Conservation (phyloP, 2,329 filamentous ascomycete species). For the Aspergillus intermedius region DNA sequence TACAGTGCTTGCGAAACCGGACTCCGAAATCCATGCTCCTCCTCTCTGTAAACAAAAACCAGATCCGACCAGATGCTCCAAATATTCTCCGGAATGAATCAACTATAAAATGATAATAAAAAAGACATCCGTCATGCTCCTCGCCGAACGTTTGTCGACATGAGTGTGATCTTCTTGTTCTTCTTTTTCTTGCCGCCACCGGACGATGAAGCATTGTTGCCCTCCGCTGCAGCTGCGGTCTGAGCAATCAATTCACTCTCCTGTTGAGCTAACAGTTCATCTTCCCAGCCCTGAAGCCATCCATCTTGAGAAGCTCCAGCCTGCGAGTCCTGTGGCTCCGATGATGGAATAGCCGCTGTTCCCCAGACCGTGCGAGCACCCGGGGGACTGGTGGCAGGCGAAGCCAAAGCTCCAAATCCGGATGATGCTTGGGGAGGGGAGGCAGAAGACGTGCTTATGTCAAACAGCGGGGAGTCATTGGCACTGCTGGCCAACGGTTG, state of each 20-base stretch:
- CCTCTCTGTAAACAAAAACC: not conserved
- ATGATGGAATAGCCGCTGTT: slow-evolving; percentile 60
- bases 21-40: not conserved
- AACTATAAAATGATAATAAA: not conserved
- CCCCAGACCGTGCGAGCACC: slow-evolving; percentile 83
- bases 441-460: slow-evolving; percentile 29
- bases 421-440: slow-evolving; percentile 38
- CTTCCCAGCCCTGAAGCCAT: slow-evolving; percentile 80
- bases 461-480: slow-evolving; percentile 20
- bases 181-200: slow-evolving; percentile 53
- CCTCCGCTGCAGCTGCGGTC: slow-evolving; percentile 36
- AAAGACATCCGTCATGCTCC: slow-evolving; percentile 42
- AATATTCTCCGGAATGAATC: not conserved
- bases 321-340: slow-evolving; percentile 47
- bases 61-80: not conserved
- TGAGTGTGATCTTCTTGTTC: slow-evolving; percentile 61
- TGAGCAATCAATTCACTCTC: slow-evolving; percentile 45
- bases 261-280: slow-evolving; percentile 62
- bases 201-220: slow-evolving; percentile 14
- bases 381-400: slow-evolving; percentile 74
- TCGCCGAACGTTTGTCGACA: slow-evolving; percentile 58
- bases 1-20: not conserved
- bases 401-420: slow-evolving; percentile 54
- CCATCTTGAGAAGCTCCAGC: slow-evolving; percentile 58
- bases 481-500: slow-evolving; percentile 49